Evolutionary conservation across 2,329 filamentous ascomycete species (phyloP).

Genomic region (Pseudonectria buxi): DNA sequence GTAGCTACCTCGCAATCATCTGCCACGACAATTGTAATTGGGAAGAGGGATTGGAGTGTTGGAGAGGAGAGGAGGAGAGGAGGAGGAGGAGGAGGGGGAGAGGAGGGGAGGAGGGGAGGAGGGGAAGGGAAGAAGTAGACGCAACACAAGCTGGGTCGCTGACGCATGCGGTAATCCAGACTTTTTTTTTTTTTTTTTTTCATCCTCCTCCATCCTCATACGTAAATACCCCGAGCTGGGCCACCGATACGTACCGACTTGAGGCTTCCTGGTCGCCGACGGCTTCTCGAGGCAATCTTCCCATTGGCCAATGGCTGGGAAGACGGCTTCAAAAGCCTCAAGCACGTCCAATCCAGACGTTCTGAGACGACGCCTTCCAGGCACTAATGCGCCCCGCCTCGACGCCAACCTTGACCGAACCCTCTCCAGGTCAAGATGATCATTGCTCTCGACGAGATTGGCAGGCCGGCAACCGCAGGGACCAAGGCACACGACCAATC

Average conservation of each 20-base stretch:
- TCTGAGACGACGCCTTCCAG: constrained; percentile 15
- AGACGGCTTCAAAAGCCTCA: neutral
- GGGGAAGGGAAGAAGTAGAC: constrained; percentile 13
- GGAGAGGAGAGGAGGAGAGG: constrained; percentile 11
- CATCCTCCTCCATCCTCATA: constrained; percentile 13
- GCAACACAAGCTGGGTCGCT: constrained; percentile 8
- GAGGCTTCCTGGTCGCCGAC: constrained; percentile 13
- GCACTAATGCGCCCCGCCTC: constrained; percentile 18
- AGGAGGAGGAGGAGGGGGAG: constrained; percentile 11
- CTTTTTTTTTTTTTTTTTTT: constrained; percentile 24
- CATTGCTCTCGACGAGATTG: neutral
- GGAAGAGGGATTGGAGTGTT: neutral
- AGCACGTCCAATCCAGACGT: constrained; percentile 12
- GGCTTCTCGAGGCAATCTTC: constrained; percentile 1
- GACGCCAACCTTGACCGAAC: constrained; percentile 16
- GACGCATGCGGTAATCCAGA: constrained; percentile 11
- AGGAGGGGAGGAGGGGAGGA: constrained; percentile 14
- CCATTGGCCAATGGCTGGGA: constrained; percentile 20
- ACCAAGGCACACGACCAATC: too few relatives aligned
- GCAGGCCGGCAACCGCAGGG: neutral
- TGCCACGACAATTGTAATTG: constrained; percentile 21
- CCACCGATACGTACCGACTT: constrained; percentile 7
- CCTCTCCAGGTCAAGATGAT: constrained; percentile 16
- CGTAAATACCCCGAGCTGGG: neutral
- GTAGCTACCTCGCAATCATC: constrained; percentile 33